Base-by-base conservation (phyloP, 2,329 filamentous ascomycete genomes). In the Fusarium bactridioides region DNA sequence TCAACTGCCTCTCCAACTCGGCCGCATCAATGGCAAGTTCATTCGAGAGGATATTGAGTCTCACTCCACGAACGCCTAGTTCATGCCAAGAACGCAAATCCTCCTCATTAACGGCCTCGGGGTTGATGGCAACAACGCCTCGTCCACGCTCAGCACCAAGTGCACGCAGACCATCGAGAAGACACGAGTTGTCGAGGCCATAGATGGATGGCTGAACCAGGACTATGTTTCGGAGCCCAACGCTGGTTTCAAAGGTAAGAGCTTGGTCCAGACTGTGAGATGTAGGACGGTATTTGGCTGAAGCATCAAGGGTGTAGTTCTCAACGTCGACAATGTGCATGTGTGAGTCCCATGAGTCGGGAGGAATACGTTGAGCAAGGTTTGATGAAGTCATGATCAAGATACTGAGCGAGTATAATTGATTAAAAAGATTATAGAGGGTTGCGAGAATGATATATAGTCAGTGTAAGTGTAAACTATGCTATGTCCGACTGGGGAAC, bases 141-240 rank as follows among this genome's bases (percentile, higher is more conserved):
- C 89, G 82, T 12, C 84, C 88, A 43, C 83, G 82, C 19, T 78
- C 76, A 1, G 86, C 83, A 1, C 88, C 88, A 5, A 91, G 77
- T 16, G 77, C 77, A 11, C 78, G 75, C 18, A 91, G 80, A 0
- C 87, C 87, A 47, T 88, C 85, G 18, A 91, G 82, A 7, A 90
- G 79, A 74, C 88, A 90, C 1, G 84, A 82, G 73, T 92, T 91
- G 78, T 91, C 88, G 58, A 83, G 81, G 29, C 87, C 88, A 76
- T 91, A 91, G 57, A 90, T 88, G 21, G 88, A 90, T 2, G 89
- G 88, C 72, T 91, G 90, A 6, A 89, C 86, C 16, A 91, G 81
- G 29, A 91, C 88, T 56, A 89, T 82, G 65, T 89, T 88, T 45
- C 82, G 72, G 43, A 91, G 84, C 5, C 85, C 86, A 19, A 91